Percentiles rank a stretch among this genome's conserved stretches.
Conservation (phyloP, 228 moss, liverwort and hornwort species). For the Sphagnum magellanicum region DNA sequence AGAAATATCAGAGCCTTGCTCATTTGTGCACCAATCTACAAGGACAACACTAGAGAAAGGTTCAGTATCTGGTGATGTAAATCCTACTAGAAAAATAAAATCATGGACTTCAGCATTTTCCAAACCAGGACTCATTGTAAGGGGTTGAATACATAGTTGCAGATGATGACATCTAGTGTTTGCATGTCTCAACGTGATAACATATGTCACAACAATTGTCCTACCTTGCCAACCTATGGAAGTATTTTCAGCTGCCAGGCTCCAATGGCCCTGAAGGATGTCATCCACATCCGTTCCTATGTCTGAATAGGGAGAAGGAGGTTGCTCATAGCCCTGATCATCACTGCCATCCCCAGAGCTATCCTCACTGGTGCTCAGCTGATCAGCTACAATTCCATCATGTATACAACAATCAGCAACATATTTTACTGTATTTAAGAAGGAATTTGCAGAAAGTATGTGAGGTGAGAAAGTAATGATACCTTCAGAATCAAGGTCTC, state of each 20-base stretch:
- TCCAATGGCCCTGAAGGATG: slow-evolving; percentile 17
- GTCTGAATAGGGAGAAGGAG: slow-evolving; percentile 40
- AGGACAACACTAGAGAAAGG: too few species aligned
- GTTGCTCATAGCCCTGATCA: slow-evolving; percentile 36
- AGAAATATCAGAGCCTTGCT: slow-evolving; percentile 20
- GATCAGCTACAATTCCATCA: slow-evolving; percentile 17
- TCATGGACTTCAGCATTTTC: too few species aligned
- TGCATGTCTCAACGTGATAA: too few species aligned
- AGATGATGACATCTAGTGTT: too few species aligned
- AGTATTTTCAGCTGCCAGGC: slow-evolving; percentile 20
- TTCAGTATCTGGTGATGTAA: too few species aligned
- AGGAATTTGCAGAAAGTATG: too few species aligned
- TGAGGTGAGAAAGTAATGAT: not conserved
- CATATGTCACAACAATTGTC: not conserved
- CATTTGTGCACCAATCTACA: slow-evolving; percentile 48
- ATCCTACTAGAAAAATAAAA: too few species aligned
- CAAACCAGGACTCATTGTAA: too few species aligned
- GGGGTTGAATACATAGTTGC: too few species aligned
- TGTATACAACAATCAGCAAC: too few species aligned
- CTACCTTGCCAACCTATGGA: slow-evolving; percentile 30
- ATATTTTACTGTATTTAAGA: too few species aligned
- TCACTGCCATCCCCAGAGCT: slow-evolving; percentile 16
- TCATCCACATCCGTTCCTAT: slow-evolving; percentile 10
- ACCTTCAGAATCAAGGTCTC: slow-evolving; percentile 39
- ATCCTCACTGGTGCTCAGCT: slow-evolving; percentile 26